Evolutionary conservation across 805 yeast genomes (phyloP).

Genomic region (Maudiozyma pseudohumilis): DNA sequence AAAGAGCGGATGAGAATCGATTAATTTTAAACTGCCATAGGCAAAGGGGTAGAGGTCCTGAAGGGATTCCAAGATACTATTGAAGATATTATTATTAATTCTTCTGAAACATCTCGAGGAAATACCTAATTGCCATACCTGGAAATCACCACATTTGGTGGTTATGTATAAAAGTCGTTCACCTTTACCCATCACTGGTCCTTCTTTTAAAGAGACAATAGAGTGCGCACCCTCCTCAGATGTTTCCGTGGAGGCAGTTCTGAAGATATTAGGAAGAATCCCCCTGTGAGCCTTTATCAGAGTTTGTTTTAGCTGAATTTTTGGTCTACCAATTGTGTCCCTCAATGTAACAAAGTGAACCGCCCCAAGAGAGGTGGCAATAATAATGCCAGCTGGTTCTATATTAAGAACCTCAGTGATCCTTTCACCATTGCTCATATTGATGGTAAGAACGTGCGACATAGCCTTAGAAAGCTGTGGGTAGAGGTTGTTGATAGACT

Average conservation of each 20-base stretch:
- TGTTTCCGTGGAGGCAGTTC: constrained; percentile 1
- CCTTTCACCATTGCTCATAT: constrained; percentile 34
- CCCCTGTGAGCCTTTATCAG: constrained; percentile 28
- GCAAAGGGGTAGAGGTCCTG: constrained; percentile 45
- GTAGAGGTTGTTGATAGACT: constrained; percentile 27
- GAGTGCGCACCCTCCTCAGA: constrained; percentile 22
- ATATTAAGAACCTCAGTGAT: constrained; percentile 48
- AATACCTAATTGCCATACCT: constrained; percentile 40
- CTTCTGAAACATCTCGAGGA: constrained; percentile 34
- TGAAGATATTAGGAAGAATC: constrained; percentile 25
- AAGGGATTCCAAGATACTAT: constrained; percentile 33
- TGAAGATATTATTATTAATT: constrained; percentile 30
- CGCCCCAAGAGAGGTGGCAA: constrained; percentile 63
- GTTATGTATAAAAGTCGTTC: constrained; percentile 34
- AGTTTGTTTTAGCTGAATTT: constrained; percentile 19
- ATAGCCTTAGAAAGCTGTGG: constrained; percentile 21
- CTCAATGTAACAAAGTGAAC: constrained; percentile 52
- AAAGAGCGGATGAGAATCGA: constrained; percentile 50
- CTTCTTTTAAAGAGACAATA: constrained; percentile 50
- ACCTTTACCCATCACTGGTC: constrained; percentile 42
- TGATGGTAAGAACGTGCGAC: constrained; percentile 19
- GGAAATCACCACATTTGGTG: constrained; percentile 37
- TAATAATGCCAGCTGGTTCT: constrained; percentile 65
- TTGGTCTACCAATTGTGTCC: constrained; percentile 59
- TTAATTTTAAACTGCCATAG: constrained; percentile 39